A percentile compares a stretch with the other conserved stretches of the same genome.
These are phyloP conservation scores for Verticillium zaregamsianum DNA, from an alignment of 2,329 filamentous ascomycete species.

Conservation along the genomic window DNA sequence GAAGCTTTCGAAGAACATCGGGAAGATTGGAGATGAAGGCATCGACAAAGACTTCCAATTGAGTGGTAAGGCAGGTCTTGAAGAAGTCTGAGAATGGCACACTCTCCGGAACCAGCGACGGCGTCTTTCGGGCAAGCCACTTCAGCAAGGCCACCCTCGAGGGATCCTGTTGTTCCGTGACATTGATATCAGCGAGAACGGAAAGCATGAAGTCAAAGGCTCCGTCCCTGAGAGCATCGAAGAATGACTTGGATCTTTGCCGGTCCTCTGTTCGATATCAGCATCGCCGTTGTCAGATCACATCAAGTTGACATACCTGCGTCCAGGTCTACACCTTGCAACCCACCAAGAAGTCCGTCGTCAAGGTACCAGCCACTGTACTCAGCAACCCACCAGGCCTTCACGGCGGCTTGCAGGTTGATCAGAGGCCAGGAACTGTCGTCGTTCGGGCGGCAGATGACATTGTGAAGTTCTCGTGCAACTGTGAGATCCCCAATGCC, in stretches of 20 bases:
- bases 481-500: constrained; percentile 63
- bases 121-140: constrained; percentile 78
- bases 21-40: constrained; percentile 94
- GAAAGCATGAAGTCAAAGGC: constrained; percentile 90
- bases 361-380: constrained; percentile 89
- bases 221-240: constrained; percentile 77
- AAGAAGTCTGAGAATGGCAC: constrained; percentile 69
- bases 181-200: constrained; percentile 74
- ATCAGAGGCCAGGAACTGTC: constrained; percentile 67
- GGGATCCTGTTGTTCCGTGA: constrained; percentile 82
- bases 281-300: background rate
- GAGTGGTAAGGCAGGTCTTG: constrained; percentile 68
- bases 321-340: constrained; percentile 56
- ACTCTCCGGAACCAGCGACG: constrained; percentile 62
- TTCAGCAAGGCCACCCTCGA: constrained; percentile 77
- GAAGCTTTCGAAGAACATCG: constrained; percentile 80
- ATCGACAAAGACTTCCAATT: constrained; percentile 83
- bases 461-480: constrained; percentile 65
- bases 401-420: constrained; percentile 73
- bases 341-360: constrained; percentile 37
- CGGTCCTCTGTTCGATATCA: constrained; percentile 52
- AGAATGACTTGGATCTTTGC: constrained; percentile 67
- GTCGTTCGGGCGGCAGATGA: constrained; percentile 63
- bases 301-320: constrained; percentile 32
- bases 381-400: constrained; percentile 85